Percentiles rank a stretch among this genome's conserved stretches.
Evolutionary conservation across 805 yeast species (phyloP).

Genomic region (Yamadazyma sp.): DNA sequence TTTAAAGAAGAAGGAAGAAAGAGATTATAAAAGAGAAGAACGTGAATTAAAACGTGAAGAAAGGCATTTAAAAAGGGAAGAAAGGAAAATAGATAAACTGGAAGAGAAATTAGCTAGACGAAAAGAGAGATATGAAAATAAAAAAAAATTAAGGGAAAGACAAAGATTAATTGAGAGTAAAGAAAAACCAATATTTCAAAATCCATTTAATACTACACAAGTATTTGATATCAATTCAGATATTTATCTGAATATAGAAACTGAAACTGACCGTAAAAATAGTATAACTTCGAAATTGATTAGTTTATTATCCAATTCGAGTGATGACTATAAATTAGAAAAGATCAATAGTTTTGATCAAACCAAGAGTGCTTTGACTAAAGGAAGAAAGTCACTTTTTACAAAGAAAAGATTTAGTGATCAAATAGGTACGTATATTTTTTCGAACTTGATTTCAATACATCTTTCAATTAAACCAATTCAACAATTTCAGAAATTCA

Average conservation of each 20-base stretch:
- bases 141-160: constrained; percentile 5
- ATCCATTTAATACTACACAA: constrained; percentile 11
- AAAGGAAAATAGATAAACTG: constrained; percentile 1
- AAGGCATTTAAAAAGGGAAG: constrained; percentile 11
- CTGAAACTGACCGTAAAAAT: constrained; percentile 8
- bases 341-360: constrained; percentile 32
- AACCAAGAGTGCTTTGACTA: constrained; percentile 34
- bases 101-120: constrained; percentile 1
- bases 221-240: too few relatives aligned
- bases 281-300: constrained; percentile 20
- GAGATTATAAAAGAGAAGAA: constrained; percentile 7
- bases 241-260: too few relatives aligned
- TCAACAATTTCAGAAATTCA: too few relatives aligned
- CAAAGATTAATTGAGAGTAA: constrained; percentile 10
- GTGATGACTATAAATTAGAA: constrained; percentile 14
- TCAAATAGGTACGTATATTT: constrained; percentile 34
- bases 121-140: constrained; percentile 7
- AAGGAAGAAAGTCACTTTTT: constrained; percentile 22
- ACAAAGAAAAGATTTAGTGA: constrained; percentile 21
- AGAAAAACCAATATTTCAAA: constrained; percentile 9
- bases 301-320: constrained; percentile 16
- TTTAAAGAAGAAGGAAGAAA: constrained; percentile 2
- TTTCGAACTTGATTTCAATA: too few relatives aligned
- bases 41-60: constrained; percentile 5
- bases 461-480: too few relatives aligned